Base-by-base conservation (phyloP, 495 filamentous ascomycete genomes). In the Penicillium tannophilum region DNA sequence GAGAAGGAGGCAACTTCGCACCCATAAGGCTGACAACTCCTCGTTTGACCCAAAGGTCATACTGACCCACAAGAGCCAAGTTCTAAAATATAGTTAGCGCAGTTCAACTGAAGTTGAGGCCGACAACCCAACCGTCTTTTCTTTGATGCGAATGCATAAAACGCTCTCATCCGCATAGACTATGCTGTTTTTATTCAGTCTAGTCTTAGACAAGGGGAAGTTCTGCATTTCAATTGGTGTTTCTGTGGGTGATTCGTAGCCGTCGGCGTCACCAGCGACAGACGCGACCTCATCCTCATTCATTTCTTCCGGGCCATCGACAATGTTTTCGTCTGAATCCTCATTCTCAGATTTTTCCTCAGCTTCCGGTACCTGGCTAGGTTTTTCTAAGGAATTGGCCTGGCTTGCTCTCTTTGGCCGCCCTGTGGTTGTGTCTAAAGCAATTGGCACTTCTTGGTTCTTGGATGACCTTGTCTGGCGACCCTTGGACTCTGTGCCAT, bases 21-120 rank as follows among this genome's bases (percentile, higher is more conserved):
- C 91, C 91, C 63, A 82, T 77, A 19, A 89, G 58, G 60, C 83
- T 83, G 24, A 92, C 74, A 41, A 86, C 82, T 26, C 87, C 85
- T 52, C 85, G 79, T 44, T 77, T 79, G 3, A 93, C 82, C 70
- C 82, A 84, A 20, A 96, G 58, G 51, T 90, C 88, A 74, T 88
- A 96, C 58, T 86, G 85, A 5, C 91, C 91, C 3, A 93, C 66
- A 24, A 91, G 68, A 10, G 87, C 82, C 31, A 92, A 63, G 20
- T 83, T 87, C 86, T 92, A 56, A 10, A 54, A 6, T 23, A 4
- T 12, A 20, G 46, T 76, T 39, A 76, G 68, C 55, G 53, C 28
- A 2, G 41, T 45, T 19, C 36, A 20, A 17, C 9, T 8, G 14
- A n/a, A 20, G 3, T 4, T 2, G 2, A 6, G 12, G 12, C 12